These are phyloP conservation scores for Coprinellus micaceus DNA, from an alignment of 768 basidiomycete genomes.

Conservation along the genomic window DNA sequence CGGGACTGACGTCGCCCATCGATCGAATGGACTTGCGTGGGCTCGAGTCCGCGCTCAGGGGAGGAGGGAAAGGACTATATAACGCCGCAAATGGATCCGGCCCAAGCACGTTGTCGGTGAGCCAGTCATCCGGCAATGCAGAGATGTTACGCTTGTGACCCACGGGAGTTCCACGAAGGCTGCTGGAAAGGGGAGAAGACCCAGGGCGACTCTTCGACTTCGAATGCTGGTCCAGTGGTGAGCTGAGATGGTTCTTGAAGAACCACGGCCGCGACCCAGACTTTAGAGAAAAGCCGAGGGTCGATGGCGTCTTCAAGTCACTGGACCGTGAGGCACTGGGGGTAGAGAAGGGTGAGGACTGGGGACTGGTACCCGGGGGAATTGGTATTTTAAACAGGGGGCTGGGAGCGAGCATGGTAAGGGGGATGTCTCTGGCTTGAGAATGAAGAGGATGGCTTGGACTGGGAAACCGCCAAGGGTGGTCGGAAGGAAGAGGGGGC, in stretches of 20 bases:
- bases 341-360: conserved; percentile 33
- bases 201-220: background rate
- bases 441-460: conserved; percentile 76
- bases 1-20: conserved; percentile 50
- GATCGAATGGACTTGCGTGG: conserved; percentile 28
- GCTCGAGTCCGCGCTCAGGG: conserved; percentile 20
- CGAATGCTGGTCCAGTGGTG: conserved; percentile 9
- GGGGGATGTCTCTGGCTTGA: conserved; percentile 56
- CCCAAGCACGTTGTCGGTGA: conserved; percentile 29
- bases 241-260: conserved; percentile 4
- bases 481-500: conserved; percentile 68
- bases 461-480: conserved; percentile 80
- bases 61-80: conserved; percentile 39
- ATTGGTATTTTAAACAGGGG: conserved; percentile 37
- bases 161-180: conserved; percentile 2
- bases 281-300: background rate
- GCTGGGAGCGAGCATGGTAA: conserved; percentile 59
- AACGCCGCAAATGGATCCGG: conserved; percentile 46
- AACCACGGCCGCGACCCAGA: conserved; percentile 6
- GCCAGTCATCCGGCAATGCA: conserved; percentile 41
- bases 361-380: conserved; percentile 29
- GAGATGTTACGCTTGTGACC: conserved; percentile 30
- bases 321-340: conserved; percentile 9
- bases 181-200: conserved; percentile 6
- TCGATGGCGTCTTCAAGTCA: conserved; percentile 14